Evolutionary conservation across 139 green algal species (phyloP).

Genomic region (Gonium pectorale): DNA sequence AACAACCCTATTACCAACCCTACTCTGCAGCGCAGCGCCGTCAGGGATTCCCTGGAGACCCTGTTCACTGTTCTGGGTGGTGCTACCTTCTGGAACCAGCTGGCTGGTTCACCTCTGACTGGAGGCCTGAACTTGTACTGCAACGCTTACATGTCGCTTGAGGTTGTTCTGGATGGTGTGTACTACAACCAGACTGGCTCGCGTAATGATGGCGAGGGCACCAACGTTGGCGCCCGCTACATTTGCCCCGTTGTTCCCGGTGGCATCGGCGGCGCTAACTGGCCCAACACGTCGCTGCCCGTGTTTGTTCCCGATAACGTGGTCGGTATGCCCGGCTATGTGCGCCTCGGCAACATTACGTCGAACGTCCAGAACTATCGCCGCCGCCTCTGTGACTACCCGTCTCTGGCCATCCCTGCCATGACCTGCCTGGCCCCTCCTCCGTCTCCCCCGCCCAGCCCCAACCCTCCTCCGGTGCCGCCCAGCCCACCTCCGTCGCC

Average conservation of each 20-base stretch:
- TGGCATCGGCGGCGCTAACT: not conserved
- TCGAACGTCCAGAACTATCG: not conserved
- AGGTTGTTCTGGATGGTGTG: not conserved
- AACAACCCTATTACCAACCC: not conserved
- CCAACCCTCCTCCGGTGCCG: not conserved
- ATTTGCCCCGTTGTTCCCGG: not conserved
- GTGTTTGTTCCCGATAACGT: not conserved
- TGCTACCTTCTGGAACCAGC: not conserved
- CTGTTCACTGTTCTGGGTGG: no score
- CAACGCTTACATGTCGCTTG: constrained; percentile 10
- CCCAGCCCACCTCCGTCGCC: not conserved
- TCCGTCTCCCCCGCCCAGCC: not conserved
- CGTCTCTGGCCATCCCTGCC: not conserved
- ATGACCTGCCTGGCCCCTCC: not conserved
- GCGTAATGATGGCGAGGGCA: not conserved
- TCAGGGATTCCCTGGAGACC: not conserved
- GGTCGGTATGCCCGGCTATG: constrained; percentile 12
- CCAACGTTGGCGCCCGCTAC: constrained; percentile 27
- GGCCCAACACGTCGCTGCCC: not conserved
- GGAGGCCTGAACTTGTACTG: constrained; percentile 14
- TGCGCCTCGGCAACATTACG: constrained; percentile 2
- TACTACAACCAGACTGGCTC: not conserved
- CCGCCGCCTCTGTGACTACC: constrained; percentile 11
- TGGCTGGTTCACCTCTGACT: no score
- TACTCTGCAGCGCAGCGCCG: no score